Base-by-base conservation (phyloP, 345 rosid genomes). In the Aquilaria sinensis region DNA sequence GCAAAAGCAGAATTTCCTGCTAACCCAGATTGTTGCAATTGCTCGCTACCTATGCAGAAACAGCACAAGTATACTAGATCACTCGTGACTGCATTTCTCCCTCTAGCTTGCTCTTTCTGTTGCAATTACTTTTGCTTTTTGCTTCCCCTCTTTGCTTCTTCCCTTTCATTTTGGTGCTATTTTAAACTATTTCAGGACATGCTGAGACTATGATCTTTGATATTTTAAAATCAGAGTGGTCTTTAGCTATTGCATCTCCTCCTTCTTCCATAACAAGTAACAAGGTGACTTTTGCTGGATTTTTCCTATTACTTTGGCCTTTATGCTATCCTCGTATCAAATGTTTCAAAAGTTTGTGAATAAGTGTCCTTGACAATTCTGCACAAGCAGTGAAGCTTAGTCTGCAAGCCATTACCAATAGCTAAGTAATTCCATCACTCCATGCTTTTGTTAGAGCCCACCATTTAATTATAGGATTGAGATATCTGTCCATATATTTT, bases 141-240 rank as follows among this genome's bases (percentile, higher is more conserved):
- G 12, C 3, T 50, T 29, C 16, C 50, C 1, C 29, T 50, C 13
- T 16, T 51, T 4, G 32, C 30, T 67, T 37, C 43, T 69, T 64
- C 32, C 16, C 33, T 54, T 9, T 14, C 23, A n/a, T 57, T 13
- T 64, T 23, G 53, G 23, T 46, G 50, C 43, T 37, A 37, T 31
- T 45, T 45, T 11, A 31, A 12, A 53, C 61, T 48, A 13, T 61
- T 67, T 31, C 86, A 94, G 99, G 99, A 72, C 96, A 90, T 58
- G 61, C 86, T 9, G 99, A 94, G 71, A 94, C 99, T 55, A 70
- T 90, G 70, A 72, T 94, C 61, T 90, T 78, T 51, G 99, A 94
- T 74, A 72, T 88, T 62, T 37, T 90, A 60, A 88, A 82, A 72
- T 62, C 61, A 23, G 95, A 94, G 74, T 94, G 99, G 97, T 90